Conservation (phyloP, 139 green algal species). For the Chlorella sorokiniana region DNA sequence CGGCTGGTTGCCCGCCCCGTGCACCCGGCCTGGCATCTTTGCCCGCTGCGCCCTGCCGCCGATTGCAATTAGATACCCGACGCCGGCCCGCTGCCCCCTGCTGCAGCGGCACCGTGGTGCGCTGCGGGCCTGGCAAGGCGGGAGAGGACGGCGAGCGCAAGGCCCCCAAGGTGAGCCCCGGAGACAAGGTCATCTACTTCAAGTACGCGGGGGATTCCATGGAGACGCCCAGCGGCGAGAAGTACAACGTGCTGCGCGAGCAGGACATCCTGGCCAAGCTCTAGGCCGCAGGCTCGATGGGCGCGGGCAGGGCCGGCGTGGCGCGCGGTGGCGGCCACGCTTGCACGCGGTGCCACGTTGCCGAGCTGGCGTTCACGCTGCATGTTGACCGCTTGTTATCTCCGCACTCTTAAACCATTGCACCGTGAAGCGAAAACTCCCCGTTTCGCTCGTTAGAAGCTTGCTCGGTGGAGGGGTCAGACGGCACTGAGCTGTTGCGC, state of each 20-base stretch:
- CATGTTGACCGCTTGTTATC: too few relatives aligned
- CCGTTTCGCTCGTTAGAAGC: too few relatives aligned
- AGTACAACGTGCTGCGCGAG: slow-evolving; percentile 89
- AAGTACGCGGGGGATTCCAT: slow-evolving; percentile 94
- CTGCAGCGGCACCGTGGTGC: slow-evolving; percentile 56
- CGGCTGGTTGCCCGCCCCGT: background rate
- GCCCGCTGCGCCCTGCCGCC: too few relatives aligned
- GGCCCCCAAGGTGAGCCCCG: slow-evolving; percentile 57
- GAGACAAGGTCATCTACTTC: slow-evolving; percentile 86
- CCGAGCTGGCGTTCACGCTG: too few relatives aligned
- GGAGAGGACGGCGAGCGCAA: slow-evolving; percentile 71
- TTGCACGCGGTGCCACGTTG: too few relatives aligned
- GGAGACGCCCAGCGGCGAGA: slow-evolving; percentile 78
- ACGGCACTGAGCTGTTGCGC: too few relatives aligned
- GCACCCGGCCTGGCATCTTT: background rate
- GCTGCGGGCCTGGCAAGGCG: slow-evolving; percentile 71
- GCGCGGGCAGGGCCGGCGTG: background rate
- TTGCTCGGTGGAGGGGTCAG: too few relatives aligned
- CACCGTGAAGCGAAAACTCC: too few relatives aligned
- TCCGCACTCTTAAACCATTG: too few relatives aligned
- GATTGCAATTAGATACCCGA: too few relatives aligned
- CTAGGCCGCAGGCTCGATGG: slow-evolving; percentile 12
- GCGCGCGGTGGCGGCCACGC: background rate
- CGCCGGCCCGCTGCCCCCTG: background rate
- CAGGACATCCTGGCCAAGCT: slow-evolving; percentile 89